phyloP scores from a whole-genome alignment of 208 protist genomes.

The Acanthamoeba healyi region DNA sequence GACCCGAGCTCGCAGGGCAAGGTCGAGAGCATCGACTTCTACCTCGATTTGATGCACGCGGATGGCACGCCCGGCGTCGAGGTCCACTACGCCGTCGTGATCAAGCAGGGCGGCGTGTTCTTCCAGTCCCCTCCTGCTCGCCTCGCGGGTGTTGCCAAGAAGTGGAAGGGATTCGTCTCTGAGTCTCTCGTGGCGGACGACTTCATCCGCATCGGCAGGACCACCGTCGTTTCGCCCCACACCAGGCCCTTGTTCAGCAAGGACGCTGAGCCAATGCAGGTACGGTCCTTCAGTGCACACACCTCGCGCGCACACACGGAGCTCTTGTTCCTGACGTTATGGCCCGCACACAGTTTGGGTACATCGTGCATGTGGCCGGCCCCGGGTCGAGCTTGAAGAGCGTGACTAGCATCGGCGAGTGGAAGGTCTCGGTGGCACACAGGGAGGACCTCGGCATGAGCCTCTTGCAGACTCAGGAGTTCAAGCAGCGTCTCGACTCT shows the following conservation, averaged over 20 bases:
- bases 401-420: slow-evolving; percentile 40
- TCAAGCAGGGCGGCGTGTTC: slow-evolving; percentile 8
- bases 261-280: neutral
- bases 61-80: neutral
- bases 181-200: neutral
- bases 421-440: slow-evolving; percentile 53
- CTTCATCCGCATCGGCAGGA: slow-evolving; percentile 40
- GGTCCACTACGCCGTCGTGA: slow-evolving; percentile 47
- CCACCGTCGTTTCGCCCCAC: neutral
- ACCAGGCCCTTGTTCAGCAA: neutral
- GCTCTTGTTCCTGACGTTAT: neutral
- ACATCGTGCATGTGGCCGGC: neutral
- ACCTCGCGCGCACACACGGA: neutral
- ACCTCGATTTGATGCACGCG: slow-evolving; percentile 31
- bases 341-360: neutral
- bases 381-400: neutral
- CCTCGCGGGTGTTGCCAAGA: neutral
- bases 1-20: slow-evolving; percentile 1
- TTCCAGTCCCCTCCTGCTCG: slow-evolving; percentile 55
- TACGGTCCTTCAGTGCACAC: neutral
- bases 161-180: slow-evolving; percentile 57
- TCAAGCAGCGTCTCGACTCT: slow-evolving; percentile 2
- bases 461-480: slow-evolving; percentile 18
- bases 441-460: slow-evolving; percentile 41
- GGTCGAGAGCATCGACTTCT: slow-evolving; percentile 56